A percentile compares a stretch with the other conserved stretches of the same genome.
Conservation (phyloP, 2,329 filamentous ascomycete species). For the Pseudomassariella vexata region DNA sequence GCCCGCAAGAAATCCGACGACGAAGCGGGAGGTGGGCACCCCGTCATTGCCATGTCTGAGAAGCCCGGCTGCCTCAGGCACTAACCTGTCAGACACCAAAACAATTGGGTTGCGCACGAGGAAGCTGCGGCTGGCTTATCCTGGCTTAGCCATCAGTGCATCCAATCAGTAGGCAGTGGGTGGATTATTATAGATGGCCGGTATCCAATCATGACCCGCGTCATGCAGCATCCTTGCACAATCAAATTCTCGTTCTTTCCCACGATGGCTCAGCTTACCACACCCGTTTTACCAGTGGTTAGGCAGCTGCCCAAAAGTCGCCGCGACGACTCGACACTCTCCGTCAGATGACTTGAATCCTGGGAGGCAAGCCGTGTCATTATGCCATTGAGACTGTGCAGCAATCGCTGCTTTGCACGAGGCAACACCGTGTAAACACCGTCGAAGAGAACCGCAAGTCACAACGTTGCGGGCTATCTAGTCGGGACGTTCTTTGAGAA, state of each 20-base stretch:
- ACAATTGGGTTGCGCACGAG: constrained; percentile 5
- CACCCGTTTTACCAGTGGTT: too few relatives aligned
- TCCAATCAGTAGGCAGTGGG: neutral
- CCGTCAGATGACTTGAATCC: too few relatives aligned
- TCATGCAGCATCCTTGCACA: constrained; percentile 1
- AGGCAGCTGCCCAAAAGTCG: too few relatives aligned
- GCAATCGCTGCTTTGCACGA: neutral
- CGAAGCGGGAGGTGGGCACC: constrained; percentile 4
- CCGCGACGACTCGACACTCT: too few relatives aligned
- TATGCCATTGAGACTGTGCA: neutral
- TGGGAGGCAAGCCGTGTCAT: constrained; percentile 3
- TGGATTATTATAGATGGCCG: too few relatives aligned
- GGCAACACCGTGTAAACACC: constrained; percentile 3
- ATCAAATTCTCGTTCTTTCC: too few relatives aligned
- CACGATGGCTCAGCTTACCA: too few relatives aligned
- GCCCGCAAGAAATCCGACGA: constrained; percentile 12
- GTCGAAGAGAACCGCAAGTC: constrained; percentile 1
- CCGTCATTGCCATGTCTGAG: neutral
- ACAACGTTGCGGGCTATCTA: neutral
- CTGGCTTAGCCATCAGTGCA: neutral
- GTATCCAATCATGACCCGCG: constrained; percentile 4
- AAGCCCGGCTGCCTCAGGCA: constrained; percentile 3
- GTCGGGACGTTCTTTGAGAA: neutral
- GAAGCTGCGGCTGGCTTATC: constrained; percentile 3
- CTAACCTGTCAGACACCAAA: constrained; percentile 1